A percentile compares a stretch with the other conserved stretches of the same genome.
These are phyloP conservation scores for Pyricularia grisea DNA, from an alignment of 2,329 filamentous ascomycete genomes.

Conservation along the genomic window DNA sequence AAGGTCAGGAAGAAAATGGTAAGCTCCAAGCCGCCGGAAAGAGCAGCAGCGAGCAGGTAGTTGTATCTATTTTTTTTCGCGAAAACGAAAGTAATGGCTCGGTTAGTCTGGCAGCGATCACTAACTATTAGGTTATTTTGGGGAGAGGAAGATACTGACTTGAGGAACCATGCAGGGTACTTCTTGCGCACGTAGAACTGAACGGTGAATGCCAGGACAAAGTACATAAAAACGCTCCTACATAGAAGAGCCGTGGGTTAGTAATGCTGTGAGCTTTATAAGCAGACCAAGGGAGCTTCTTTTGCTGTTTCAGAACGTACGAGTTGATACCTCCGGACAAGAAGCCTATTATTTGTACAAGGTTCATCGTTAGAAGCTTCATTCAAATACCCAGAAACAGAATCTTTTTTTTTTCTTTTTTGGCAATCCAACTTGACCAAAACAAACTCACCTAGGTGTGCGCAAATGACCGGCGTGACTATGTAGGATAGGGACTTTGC, in stretches of 20 bases:
- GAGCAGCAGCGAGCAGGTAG: conserved; percentile 28
- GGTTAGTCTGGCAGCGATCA: background rate
- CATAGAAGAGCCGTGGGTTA: background rate
- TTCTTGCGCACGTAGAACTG: conserved; percentile 26
- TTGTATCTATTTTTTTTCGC: conserved; percentile 16
- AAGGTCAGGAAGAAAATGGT: conserved; percentile 31
- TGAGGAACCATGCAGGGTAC: conserved; percentile 25
- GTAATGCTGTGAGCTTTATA: background rate
- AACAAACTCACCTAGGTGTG: conserved; percentile 5
- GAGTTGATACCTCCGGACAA: conserved; percentile 28
- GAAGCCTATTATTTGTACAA: conserved; percentile 7
- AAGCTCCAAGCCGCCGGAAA: conserved; percentile 28
- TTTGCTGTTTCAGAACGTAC: background rate
- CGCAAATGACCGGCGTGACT: conserved; percentile 26
- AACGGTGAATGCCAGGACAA: conserved; percentile 16
- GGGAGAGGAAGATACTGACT: conserved; percentile 16
- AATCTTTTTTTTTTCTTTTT: too few species aligned
- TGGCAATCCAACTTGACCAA: background rate
- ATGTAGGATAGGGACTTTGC: conserved; percentile 10
- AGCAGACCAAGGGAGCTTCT: background rate
- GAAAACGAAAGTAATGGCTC: background rate
- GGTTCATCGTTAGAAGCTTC: background rate
- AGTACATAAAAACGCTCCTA: conserved; percentile 16
- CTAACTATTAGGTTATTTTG: too few species aligned
- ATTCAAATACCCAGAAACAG: too few species aligned